phyloP scores from a whole-genome alignment of 805 yeast genomes.

The Maudiozyma saulgeensis region DNA sequence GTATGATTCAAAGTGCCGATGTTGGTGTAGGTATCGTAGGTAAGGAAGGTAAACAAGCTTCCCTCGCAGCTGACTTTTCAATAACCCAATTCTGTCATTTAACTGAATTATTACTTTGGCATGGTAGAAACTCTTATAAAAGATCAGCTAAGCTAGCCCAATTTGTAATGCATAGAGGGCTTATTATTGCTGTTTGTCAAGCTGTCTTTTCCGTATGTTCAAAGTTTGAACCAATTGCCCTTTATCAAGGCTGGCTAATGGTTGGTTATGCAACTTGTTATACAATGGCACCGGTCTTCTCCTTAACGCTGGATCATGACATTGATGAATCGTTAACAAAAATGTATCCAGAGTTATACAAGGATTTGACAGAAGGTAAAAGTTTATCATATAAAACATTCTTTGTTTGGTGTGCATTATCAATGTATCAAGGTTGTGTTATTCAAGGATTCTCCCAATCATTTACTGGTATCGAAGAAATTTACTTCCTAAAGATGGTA shows the following conservation, averaged over 20 bases:
- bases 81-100: constrained; percentile 84
- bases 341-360: constrained; percentile 88
- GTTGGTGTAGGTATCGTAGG: constrained; percentile 99
- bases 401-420: constrained; percentile 81
- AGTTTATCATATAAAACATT: constrained; percentile 81
- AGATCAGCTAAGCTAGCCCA: constrained; percentile 92
- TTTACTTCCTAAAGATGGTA: constrained; percentile 65
- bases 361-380: constrained; percentile 80
- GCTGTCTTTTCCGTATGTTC: constrained; percentile 86
- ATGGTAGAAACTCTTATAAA: constrained; percentile 94
- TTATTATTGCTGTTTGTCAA: constrained; percentile 88
- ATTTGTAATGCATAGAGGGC: constrained; percentile 93
- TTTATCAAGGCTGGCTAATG: constrained; percentile 95
- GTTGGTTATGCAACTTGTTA: constrained; percentile 96
- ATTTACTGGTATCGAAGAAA: constrained; percentile 51
- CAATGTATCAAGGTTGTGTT: constrained; percentile 82
- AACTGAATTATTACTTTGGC: constrained; percentile 86
- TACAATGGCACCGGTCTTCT: constrained; percentile 97
- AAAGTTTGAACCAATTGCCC: constrained; percentile 83
- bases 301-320: constrained; percentile 83
- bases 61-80: constrained; percentile 93
- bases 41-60: constrained; percentile 96
- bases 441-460: constrained; percentile 77
- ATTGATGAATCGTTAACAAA: constrained; percentile 82
- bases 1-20: constrained; percentile 98